Evolutionary conservation across 2,329 filamentous ascomycete genomes (phyloP).

Genomic region (Calonectria pteridis): DNA sequence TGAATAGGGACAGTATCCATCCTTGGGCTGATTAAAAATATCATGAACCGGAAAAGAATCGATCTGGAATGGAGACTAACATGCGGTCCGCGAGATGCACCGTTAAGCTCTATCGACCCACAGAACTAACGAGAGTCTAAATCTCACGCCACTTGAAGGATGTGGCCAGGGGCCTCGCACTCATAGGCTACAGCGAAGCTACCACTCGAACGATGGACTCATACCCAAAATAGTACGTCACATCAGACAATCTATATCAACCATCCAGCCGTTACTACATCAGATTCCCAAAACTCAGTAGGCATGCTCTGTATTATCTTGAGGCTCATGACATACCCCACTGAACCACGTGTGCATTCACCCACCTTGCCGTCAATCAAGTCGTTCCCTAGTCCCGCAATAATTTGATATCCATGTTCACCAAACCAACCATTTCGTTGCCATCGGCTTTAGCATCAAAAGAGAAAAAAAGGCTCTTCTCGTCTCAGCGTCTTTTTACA

Average conservation of each 20-base stretch:
- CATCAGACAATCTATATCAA: background rate
- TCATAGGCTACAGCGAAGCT: background rate
- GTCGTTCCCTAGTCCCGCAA: background rate
- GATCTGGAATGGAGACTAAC: no score
- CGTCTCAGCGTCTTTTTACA: background rate
- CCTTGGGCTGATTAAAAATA: no score
- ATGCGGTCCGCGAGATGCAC: no score
- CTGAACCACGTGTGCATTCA: background rate
- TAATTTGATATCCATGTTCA: background rate
- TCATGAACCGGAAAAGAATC: no score
- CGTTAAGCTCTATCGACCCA: no score
- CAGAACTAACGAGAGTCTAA: no score
- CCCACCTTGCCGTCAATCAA: background rate
- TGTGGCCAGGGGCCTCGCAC: background rate
- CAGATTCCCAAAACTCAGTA: no score
- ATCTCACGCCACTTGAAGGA: background rate
- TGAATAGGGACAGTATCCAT: no score
- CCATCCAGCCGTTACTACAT: background rate
- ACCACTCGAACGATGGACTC: background rate
- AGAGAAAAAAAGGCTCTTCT: background rate
- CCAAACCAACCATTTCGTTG: background rate
- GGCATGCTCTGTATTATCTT: background rate
- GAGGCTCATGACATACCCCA: background rate
- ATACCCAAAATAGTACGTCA: background rate
- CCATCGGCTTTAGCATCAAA: background rate